Conservation (phyloP, 352 stramenopile species). For the Phytophthora rubi region DNA sequence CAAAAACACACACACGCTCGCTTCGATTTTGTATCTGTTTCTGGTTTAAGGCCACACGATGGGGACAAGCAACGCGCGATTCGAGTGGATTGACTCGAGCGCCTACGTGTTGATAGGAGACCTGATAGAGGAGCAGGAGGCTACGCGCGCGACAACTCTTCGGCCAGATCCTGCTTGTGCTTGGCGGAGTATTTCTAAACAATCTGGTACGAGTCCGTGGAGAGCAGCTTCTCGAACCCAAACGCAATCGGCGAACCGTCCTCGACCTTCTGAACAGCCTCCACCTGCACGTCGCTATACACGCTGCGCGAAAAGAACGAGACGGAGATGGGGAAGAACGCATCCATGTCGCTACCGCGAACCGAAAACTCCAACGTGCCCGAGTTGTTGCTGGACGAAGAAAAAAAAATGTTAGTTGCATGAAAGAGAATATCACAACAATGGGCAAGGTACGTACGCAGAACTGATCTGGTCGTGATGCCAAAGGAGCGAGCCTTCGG, state of each 20-base stretch:
- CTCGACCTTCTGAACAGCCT: slow-evolving; percentile 74
- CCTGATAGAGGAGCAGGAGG: slow-evolving; percentile 14
- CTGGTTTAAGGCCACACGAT: slow-evolving; percentile 34
- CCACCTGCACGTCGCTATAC: slow-evolving; percentile 87
- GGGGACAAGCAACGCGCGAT: slow-evolving; percentile 20
- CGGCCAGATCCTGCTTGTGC: slow-evolving; percentile 15
- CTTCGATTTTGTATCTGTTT: slow-evolving; percentile 48
- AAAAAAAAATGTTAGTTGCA: slow-evolving; percentile 17
- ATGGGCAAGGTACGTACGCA: slow-evolving; percentile 57
- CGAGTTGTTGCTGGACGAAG: slow-evolving; percentile 69
- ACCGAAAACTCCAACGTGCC: slow-evolving; percentile 86
- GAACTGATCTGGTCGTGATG: slow-evolving; percentile 82
- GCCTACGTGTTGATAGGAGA: slow-evolving; percentile 24
- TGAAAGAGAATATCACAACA: background rate
- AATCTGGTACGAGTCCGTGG: slow-evolving; percentile 89
- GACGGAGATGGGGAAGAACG: slow-evolving; percentile 89
- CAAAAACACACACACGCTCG: slow-evolving; percentile 33
- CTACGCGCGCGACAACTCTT: slow-evolving; percentile 8
- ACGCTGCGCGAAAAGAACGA: slow-evolving; percentile 90
- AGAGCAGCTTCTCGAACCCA: slow-evolving; percentile 89
- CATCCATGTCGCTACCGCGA: slow-evolving; percentile 79
- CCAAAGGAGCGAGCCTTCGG: slow-evolving; percentile 75
- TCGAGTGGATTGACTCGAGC: slow-evolving; percentile 11
- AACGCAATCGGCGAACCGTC: slow-evolving; percentile 80
- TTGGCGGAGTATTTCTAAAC: slow-evolving; percentile 62